phyloP scores from a whole-genome alignment of 306 rosid species.

The Lotus japonicus region DNA sequence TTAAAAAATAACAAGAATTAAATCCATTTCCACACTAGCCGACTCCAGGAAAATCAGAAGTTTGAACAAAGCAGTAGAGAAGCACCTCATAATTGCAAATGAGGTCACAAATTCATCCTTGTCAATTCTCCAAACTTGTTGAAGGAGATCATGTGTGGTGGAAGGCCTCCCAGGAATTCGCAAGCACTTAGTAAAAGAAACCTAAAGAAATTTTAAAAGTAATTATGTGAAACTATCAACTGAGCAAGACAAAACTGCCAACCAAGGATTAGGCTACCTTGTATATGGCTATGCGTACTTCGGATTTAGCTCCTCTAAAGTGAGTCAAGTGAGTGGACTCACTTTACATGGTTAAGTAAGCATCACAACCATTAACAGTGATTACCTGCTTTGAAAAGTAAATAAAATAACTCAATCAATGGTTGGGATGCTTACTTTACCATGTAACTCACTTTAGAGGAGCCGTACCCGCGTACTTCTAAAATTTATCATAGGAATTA shows the following conservation, averaged over 20 bases:
- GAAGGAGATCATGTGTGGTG: slow-evolving; percentile 46
- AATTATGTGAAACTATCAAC: slow-evolving; percentile 8
- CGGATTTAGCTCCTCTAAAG: too few species aligned
- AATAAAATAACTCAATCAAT: too few species aligned
- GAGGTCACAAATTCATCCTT: slow-evolving; percentile 74
- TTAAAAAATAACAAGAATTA: slow-evolving; percentile 22
- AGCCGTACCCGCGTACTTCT: neutral
- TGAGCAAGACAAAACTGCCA: neutral
- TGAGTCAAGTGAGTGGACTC: too few species aligned
- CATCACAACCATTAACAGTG: too few species aligned
- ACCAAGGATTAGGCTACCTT: slow-evolving; percentile 1
- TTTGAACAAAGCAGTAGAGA: slow-evolving; percentile 3
- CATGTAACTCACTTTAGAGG: too few species aligned
- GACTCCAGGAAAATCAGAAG: neutral
- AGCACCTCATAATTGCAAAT: slow-evolving; percentile 82
- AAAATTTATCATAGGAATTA: neutral
- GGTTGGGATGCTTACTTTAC: too few species aligned
- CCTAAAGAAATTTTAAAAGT: slow-evolving; percentile 36
- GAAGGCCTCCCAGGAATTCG: slow-evolving; percentile 71
- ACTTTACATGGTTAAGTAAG: too few species aligned
- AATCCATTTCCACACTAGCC: neutral
- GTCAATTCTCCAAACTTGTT: slow-evolving; percentile 80
- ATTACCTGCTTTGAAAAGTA: too few species aligned
- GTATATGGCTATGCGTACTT: neutral
- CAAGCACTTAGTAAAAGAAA: slow-evolving; percentile 74